Conservation (phyloP, 1,139 yeast species). For the Suhomyces chickasaworum region DNA sequence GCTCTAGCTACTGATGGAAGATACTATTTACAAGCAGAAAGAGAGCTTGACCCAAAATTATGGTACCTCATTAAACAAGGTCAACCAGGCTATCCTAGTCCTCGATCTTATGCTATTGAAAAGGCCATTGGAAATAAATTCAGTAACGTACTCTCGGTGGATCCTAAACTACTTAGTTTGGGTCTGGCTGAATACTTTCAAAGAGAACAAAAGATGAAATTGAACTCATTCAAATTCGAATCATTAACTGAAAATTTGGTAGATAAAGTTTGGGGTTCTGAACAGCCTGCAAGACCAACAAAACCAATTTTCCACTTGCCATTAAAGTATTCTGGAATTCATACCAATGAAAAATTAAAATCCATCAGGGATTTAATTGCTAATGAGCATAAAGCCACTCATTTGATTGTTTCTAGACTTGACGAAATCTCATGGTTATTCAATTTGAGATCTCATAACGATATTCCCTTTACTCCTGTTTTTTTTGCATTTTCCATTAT, state of each 20-base stretch:
- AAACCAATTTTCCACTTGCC: constrained; percentile 44
- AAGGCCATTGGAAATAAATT: constrained; percentile 36
- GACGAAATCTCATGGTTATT: constrained; percentile 61
- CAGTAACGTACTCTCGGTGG: constrained; percentile 42
- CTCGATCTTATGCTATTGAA: constrained; percentile 42
- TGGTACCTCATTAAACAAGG: constrained; percentile 49
- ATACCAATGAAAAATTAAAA: constrained; percentile 34
- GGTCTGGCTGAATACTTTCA: constrained; percentile 39
- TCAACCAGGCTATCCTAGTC: constrained; percentile 34
- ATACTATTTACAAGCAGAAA: constrained; percentile 52
- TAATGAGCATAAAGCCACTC: constrained; percentile 23
- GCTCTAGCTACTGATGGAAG: constrained; percentile 61
- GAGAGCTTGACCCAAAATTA: constrained; percentile 35
- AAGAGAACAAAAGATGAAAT: constrained; percentile 22
- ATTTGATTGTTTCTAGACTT: constrained; percentile 44
- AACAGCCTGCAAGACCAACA: constrained; percentile 40
- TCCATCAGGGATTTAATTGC: constrained; percentile 31
- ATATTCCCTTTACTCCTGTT: constrained; percentile 51
- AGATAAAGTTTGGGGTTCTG: constrained; percentile 45
- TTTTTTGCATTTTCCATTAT: constrained; percentile 51
- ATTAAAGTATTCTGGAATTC: constrained; percentile 47
- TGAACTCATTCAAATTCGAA: constrained; percentile 28
- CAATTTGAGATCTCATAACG: constrained; percentile 49
- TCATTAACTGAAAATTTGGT: constrained; percentile 41
- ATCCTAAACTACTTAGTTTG: constrained; percentile 40